A percentile compares a stretch with the other conserved stretches of the same genome.
These are phyloP conservation scores for Botrytis elliptica DNA, from an alignment of 2,329 filamentous ascomycete species.

Conservation along the genomic window DNA sequence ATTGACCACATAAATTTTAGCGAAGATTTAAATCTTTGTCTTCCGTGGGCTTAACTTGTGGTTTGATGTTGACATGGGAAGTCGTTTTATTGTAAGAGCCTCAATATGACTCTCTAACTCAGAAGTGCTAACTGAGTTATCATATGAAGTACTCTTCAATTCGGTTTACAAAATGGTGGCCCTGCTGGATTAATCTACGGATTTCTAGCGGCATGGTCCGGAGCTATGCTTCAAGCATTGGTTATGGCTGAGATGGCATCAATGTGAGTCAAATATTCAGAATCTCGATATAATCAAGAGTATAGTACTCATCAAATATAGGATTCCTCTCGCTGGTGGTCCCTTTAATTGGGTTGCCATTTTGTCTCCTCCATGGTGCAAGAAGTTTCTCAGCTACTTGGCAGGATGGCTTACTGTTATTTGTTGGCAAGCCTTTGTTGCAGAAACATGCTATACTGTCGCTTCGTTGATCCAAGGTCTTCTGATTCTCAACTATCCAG, in stretches of 20 bases:
- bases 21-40: slow-evolving; percentile 13
- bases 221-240: slow-evolving; percentile 15
- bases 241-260: slow-evolving; percentile 23
- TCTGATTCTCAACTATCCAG: slow-evolving; percentile 3
- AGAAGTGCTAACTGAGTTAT: not conserved
- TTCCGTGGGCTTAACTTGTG: slow-evolving; percentile 8
- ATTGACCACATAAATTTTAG: not conserved
- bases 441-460: not conserved
- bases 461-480: slow-evolving; percentile 12
- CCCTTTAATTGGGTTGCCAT: slow-evolving; percentile 24
- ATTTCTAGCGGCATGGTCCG: slow-evolving; percentile 16
- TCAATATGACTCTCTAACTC: not conserved
- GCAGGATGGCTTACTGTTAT: slow-evolving; percentile 21
- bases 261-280: slow-evolving; percentile 23
- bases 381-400: slow-evolving; percentile 23
- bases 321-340: slow-evolving; percentile 29
- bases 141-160: slow-evolving; percentile 5
- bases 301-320: not conserved
- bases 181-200: slow-evolving; percentile 15
- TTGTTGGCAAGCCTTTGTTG: slow-evolving; percentile 15
- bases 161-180: slow-evolving; percentile 17
- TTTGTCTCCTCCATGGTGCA: slow-evolving; percentile 19
- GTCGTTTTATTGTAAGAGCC: slow-evolving; percentile 5
- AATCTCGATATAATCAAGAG: not conserved
- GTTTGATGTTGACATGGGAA: slow-evolving; percentile 19